These are phyloP conservation scores for Astrothelium macrocarpum DNA, from an alignment of 495 filamentous ascomycete genomes.

Conservation along the genomic window DNA sequence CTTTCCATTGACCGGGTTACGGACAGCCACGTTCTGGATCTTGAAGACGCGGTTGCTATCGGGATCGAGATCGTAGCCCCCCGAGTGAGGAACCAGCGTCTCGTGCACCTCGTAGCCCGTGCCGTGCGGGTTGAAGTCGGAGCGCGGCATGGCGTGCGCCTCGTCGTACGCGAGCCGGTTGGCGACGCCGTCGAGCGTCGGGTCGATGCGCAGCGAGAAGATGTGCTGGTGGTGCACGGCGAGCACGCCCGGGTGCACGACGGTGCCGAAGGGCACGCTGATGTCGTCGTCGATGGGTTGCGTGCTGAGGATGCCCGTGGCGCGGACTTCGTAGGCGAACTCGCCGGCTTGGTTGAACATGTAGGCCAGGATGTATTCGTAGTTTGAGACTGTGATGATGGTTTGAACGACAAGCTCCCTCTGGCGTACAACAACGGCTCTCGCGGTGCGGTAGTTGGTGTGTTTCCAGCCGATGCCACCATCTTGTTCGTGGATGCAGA, in stretches of 20 bases:
- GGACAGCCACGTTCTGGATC: constrained; percentile 58
- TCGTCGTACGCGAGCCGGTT: constrained; percentile 67
- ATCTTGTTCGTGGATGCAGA: constrained; percentile 72
- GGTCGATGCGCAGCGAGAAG: constrained; percentile 80
- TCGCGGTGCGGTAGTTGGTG: constrained; percentile 66
- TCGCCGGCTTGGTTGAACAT: constrained; percentile 81
- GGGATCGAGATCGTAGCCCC: constrained; percentile 54
- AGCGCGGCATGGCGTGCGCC: constrained; percentile 60
- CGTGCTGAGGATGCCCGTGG: constrained; percentile 79
- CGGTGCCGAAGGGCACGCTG: constrained; percentile 65
- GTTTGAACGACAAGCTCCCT: constrained; percentile 62
- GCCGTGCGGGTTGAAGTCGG: constrained; percentile 69
- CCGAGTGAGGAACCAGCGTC: constrained; percentile 50
- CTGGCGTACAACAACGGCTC: constrained; percentile 54
- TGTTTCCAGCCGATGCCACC: constrained; percentile 72
- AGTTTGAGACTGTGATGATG: constrained; percentile 53
- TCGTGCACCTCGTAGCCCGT: constrained; percentile 62
- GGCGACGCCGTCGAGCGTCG: constrained; percentile 63
- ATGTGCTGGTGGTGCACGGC: constrained; percentile 77
- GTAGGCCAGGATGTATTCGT: constrained; percentile 68
- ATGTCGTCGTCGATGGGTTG: constrained; percentile 67
- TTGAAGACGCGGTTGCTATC: constrained; percentile 64
- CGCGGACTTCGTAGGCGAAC: constrained; percentile 63
- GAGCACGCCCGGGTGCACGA: constrained; percentile 78
- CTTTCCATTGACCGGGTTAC: constrained; percentile 58